Evolutionary conservation across 2,329 filamentous ascomycete species (phyloP), one percentile per base, ranked within the genome.

Genomic region (Talaromyces sp.): DNA sequence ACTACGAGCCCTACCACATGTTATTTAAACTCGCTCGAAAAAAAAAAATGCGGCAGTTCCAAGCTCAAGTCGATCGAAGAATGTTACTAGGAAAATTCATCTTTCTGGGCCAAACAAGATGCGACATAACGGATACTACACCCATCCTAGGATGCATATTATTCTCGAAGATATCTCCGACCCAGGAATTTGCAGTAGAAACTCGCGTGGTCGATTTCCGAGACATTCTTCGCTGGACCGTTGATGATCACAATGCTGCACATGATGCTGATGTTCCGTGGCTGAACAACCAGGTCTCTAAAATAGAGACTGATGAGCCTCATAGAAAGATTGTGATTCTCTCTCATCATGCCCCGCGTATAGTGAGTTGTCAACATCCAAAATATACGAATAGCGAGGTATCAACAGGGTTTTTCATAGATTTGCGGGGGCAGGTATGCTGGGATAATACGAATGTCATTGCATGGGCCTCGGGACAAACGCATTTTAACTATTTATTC

Each of bases 21-120:
- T 27, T 27, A 9, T 27, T 27, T 27, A n/a, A n/a, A n/a, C n/a
- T n/a, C n/a, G n/a, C n/a, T n/a, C n/a, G n/a, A n/a, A n/a, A n/a
- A n/a, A n/a, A n/a, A n/a, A n/a, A n/a, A n/a, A n/a, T 27, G 9
- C 9, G 24, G 4, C 4, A 27, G 24, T 27, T 27, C 24, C 24
- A 27, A 27, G 9, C 24, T 27, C 4, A 27, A 27, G 24, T 27
- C 5, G 24, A 27, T 27, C 4, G 9, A 27, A 27, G 24, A 27
- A 5, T 27, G 24, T 27, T 5, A 4, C 32, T 13, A 13, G 32
- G 32, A 35, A 35, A 14, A 13, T 35, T 35, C 32, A 35, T 35
- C 32, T 35, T 35, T 35, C 11, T 66, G 9, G 24, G 9, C 24
- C 24, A 27, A 27, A 27, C 24, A 27, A 27, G 24, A 27, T 27